Conservation (phyloP, 108 stramenopile genomes). For the Phaeodactylum tricornutum region DNA sequence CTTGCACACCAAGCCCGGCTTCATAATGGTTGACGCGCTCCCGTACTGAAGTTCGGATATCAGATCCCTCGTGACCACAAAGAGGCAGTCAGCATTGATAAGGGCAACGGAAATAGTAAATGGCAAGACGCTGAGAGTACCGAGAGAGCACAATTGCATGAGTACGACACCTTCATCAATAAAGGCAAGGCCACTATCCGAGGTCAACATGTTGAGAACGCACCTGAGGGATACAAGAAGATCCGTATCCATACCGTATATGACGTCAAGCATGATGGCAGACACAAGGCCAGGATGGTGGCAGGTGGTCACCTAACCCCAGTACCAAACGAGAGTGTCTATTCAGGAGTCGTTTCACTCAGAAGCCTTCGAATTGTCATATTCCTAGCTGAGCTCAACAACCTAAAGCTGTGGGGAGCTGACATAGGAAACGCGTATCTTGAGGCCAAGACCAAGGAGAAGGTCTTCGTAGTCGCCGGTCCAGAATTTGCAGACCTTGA, state of each 20-base stretch:
- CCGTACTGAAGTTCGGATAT: conserved; percentile 19
- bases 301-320: conserved; percentile 9
- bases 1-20: too few species aligned
- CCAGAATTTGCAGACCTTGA: conserved; percentile 26
- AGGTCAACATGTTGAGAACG: background rate
- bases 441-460: conserved; percentile 20
- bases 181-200: conserved; percentile 1
- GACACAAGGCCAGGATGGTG: conserved; percentile 16
- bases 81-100: conserved; percentile 11
- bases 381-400: conserved; percentile 25
- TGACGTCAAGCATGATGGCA: conserved; percentile 17
- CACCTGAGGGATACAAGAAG: conserved; percentile 18
- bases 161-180: conserved; percentile 17
- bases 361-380: conserved; percentile 4
- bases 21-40: too few species aligned
- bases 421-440: conserved; percentile 17
- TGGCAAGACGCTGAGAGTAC: conserved; percentile 15
- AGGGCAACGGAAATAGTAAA: conserved; percentile 11
- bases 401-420: conserved; percentile 12
- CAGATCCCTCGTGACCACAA: conserved; percentile 11
- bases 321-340: conserved; percentile 7
- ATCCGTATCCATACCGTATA: conserved; percentile 16
- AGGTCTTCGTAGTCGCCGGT: conserved; percentile 27
- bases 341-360: conserved; percentile 25
- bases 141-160: conserved; percentile 12